Percentiles rank a stretch among this genome's conserved stretches.
These are phyloP conservation scores for Colletotrichum musicola DNA, from an alignment of 2,329 filamentous ascomycete species.

Conservation along the genomic window DNA sequence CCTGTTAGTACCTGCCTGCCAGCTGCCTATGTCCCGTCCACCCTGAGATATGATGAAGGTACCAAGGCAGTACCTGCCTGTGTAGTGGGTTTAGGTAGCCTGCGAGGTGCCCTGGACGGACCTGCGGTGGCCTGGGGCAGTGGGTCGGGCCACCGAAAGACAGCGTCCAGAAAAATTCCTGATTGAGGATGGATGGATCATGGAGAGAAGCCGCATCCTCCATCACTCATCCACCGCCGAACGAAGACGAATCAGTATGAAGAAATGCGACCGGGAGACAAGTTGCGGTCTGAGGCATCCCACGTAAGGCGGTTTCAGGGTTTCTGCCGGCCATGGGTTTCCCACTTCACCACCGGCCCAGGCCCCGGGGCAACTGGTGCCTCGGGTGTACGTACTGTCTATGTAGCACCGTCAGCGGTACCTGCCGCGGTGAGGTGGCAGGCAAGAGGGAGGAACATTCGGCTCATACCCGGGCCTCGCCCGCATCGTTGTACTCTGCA, in stretches of 20 bases:
- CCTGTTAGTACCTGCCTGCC: neutral
- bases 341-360: conserved; percentile 15
- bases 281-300: conserved; percentile 40
- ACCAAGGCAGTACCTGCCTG: neutral
- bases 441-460: neutral
- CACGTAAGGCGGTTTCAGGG: conserved; percentile 24
- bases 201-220: conserved; percentile 10
- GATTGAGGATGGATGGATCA: conserved; percentile 23
- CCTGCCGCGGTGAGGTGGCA: conserved; percentile 1
- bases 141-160: conserved; percentile 15
- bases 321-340: conserved; percentile 26
- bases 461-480: neutral
- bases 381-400: too few relatives aligned
- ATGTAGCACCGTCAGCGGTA: conserved; percentile 4
- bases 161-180: conserved; percentile 36
- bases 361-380: neutral
- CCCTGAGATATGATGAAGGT: neutral
- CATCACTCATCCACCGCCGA: conserved; percentile 6
- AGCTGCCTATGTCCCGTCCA: neutral
- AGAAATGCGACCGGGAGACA: conserved; percentile 27
- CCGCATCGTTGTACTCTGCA: too few relatives aligned
- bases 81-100: neutral
- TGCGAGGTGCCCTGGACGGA: neutral
- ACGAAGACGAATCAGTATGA: conserved; percentile 22
- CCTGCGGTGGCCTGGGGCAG: conserved; percentile 1